These are phyloP conservation scores for Fusarium armeniacum DNA, from an alignment of 2,329 filamentous ascomycete species.

Conservation along the genomic window DNA sequence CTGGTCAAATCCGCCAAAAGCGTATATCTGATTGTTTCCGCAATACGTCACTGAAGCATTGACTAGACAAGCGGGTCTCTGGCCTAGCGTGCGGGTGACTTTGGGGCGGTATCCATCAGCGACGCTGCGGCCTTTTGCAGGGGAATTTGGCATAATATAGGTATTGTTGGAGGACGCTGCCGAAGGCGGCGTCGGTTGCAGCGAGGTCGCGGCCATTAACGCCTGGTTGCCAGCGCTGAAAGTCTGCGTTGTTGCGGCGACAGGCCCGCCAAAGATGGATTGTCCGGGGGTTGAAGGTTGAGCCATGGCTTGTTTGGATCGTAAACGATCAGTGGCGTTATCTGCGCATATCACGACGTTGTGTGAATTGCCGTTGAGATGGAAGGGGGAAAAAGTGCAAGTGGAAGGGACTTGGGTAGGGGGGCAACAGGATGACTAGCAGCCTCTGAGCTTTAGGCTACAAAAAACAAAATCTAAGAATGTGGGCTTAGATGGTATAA, in stretches of 20 bases:
- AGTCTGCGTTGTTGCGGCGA: conserved; percentile 47
- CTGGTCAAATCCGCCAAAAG: conserved; percentile 98
- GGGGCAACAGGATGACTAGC: neutral
- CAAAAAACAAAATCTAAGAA: neutral
- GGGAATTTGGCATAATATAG: conserved; percentile 92
- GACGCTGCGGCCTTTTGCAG: conserved; percentile 74
- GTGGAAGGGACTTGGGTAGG: neutral
- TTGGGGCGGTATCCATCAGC: conserved; percentile 86
- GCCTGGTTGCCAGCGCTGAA: conserved; percentile 46
- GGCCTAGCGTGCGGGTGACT: conserved; percentile 82
- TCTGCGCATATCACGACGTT: conserved; percentile 43
- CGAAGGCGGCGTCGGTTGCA: conserved; percentile 46
- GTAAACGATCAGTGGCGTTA: conserved; percentile 43
- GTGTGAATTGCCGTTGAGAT: conserved; percentile 15
- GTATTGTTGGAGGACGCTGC: conserved; percentile 75
- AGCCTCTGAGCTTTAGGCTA: neutral
- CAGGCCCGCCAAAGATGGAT: conserved; percentile 64
- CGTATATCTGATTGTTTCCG: conserved; percentile 96
- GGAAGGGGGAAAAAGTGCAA: neutral
- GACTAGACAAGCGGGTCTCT: conserved; percentile 92
- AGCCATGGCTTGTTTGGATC: conserved; percentile 57
- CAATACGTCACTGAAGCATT: conserved; percentile 99
- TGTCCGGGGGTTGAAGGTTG: conserved; percentile 62
- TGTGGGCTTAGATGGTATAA: neutral
- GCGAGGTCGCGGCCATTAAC: conserved; percentile 49